phyloP scores from a whole-genome alignment of 2,329 filamentous ascomycete genomes.

The Cordyceps tenuipes region DNA sequence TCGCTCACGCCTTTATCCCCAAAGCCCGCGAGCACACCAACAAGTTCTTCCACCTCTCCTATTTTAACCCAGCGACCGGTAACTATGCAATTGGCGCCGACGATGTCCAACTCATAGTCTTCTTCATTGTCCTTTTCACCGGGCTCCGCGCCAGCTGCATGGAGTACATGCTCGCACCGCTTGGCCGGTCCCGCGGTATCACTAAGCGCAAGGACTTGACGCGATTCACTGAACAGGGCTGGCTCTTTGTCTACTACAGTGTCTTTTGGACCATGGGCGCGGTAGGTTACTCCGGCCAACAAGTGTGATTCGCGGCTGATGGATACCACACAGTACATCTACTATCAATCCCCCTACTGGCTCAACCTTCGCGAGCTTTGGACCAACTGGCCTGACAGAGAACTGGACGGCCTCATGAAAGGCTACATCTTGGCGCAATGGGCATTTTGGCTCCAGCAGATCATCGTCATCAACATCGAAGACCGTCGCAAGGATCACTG shows the following conservation, averaged over 20 bases:
- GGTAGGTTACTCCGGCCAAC: conserved; percentile 42
- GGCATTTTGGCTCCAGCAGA: conserved; percentile 89
- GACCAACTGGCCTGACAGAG: conserved; percentile 74
- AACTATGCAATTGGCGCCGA: conserved; percentile 70
- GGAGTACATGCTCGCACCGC: conserved; percentile 76
- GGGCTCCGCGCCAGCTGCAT: conserved; percentile 76
- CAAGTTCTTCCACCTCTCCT: conserved; percentile 82
- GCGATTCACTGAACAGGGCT: conserved; percentile 89
- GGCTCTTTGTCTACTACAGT: conserved; percentile 77
- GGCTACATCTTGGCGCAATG: conserved; percentile 85
- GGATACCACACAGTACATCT: conserved; percentile 56
- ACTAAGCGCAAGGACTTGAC: conserved; percentile 66
- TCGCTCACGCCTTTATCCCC: conserved; percentile 76
- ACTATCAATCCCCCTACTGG: conserved; percentile 69
- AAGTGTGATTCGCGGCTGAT: not conserved
- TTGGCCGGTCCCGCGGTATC: conserved; percentile 66
- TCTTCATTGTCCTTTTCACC: conserved; percentile 78
- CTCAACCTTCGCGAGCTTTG: conserved; percentile 71
- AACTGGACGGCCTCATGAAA: conserved; percentile 69
- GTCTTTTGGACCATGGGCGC: conserved; percentile 78
- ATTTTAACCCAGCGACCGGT: conserved; percentile 62
- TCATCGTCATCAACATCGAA: conserved; percentile 90
- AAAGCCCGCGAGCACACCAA: conserved; percentile 68
- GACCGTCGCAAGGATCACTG: conserved; percentile 88
- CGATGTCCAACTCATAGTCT: conserved; percentile 68